phyloP scores from a whole-genome alignment of 2,329 filamentous ascomycete species.

The Neobulgaria alba region DNA sequence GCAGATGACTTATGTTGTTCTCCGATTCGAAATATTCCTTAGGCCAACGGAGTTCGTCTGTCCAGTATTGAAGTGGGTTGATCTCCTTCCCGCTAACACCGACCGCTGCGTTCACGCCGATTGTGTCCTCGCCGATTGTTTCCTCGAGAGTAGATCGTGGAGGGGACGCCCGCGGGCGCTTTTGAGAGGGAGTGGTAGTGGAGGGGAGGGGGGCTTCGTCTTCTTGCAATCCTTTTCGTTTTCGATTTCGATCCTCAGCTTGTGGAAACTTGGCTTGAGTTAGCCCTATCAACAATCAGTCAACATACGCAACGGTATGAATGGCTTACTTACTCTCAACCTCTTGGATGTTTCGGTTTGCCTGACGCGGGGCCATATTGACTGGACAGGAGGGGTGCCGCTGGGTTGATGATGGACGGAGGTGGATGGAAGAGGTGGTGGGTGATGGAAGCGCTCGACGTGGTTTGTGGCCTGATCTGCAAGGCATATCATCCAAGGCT shows the following conservation, averaged over 20 bases:
- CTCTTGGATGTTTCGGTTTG: conserved; percentile 14
- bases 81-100: conserved; percentile 13
- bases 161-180: conserved; percentile 13
- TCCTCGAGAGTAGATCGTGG: conserved; percentile 6
- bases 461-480: too few relatives aligned
- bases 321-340: conserved; percentile 2
- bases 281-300: neutral
- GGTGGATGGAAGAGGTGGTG: neutral
- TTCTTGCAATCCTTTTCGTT: conserved; percentile 3
- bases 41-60: conserved; percentile 20
- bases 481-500: too few relatives aligned
- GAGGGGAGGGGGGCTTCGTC: conserved; percentile 2
- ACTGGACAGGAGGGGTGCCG: conserved; percentile 6
- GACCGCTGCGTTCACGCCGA: conserved; percentile 8
- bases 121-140: conserved; percentile 9
- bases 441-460: too few relatives aligned
- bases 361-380: conserved; percentile 15
- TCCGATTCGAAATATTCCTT: conserved; percentile 22
- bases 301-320: neutral
- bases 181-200: conserved; percentile 12
- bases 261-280: conserved; percentile 9
- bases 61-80: conserved; percentile 25
- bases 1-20: conserved; percentile 18
- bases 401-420: neutral
- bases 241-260: conserved; percentile 4